These are phyloP conservation scores for Tolypocladium tropicale DNA, from an alignment of 2,329 filamentous ascomycete species.

Conservation along the genomic window DNA sequence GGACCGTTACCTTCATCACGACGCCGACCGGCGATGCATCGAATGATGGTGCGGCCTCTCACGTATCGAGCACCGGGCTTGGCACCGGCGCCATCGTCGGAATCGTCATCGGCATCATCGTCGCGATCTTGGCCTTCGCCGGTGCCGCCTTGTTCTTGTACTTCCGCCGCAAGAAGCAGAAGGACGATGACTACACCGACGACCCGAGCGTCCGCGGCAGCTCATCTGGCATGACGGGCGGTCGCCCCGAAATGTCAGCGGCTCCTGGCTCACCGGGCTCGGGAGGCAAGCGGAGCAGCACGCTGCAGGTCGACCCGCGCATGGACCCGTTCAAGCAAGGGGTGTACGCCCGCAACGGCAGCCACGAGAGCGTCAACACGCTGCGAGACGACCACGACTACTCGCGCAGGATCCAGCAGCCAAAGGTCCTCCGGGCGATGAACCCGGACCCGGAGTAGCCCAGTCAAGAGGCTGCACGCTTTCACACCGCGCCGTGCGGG, in stretches of 20 bases:
- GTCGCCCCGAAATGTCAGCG: conserved; percentile 32
- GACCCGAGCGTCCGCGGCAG: conserved; percentile 38
- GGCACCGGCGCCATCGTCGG: conserved; percentile 39
- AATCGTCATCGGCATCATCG: conserved; percentile 41
- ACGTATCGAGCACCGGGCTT: conserved; percentile 17
- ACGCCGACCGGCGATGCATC: conserved; percentile 17
- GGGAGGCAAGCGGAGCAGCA: conserved; percentile 39
- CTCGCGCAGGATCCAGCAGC: conserved; percentile 46
- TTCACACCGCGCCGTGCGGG: not conserved
- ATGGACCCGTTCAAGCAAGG: conserved; percentile 51
- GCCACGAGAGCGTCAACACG: conserved; percentile 53
- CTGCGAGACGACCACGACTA: conserved; percentile 57
- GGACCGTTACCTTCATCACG: conserved; percentile 44
- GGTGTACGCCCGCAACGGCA: conserved; percentile 47
- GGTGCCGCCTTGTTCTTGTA: conserved; percentile 30
- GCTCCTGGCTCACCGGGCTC: conserved; percentile 22
- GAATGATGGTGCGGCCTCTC: conserved; percentile 5
- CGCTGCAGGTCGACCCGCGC: conserved; percentile 49
- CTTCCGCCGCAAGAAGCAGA: conserved; percentile 33
- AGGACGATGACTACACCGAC: conserved; percentile 30
- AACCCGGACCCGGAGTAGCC: conserved; percentile 49
- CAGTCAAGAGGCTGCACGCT: not conserved
- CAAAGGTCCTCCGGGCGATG: conserved; percentile 48
- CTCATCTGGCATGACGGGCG: conserved; percentile 37
- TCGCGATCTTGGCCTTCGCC: conserved; percentile 27